Evolutionary conservation across 2,329 filamentous ascomycete species (phyloP), one percentile per base, ranked within the genome.

Genomic region (Orbilia ellipsospora): DNA sequence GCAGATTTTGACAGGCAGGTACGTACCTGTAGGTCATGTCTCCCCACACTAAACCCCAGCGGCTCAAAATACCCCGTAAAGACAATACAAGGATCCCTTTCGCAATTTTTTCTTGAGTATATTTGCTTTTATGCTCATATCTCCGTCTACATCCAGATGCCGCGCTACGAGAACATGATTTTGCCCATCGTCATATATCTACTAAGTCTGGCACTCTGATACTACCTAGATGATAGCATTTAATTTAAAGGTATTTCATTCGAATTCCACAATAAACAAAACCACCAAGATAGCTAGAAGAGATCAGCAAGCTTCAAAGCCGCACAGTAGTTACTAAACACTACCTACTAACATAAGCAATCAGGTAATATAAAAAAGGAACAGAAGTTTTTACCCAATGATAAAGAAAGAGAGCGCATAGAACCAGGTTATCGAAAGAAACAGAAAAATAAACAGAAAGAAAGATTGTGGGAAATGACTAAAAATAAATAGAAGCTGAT

Each of bases 361-460:
- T 10, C 20, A 59, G 31, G 28, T 59, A 59, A 7, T 16, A 36
- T 18, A 59, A 59, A 42, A 59, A 16, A 59, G 10, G 42, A 18
- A 42, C 15, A 48, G 23, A 48, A 28, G 57, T 42, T 59, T 60
- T 64, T 60, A 61, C 57, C 51, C 57, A 52, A 48, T 28, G 8
- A 61, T 42, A 54, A 60, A 8, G 13, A 59, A 59, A 59, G 44
- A 59, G n/a, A 42, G 23, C 23, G 23, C 23, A 23, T 23, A 23
- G 23, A 23, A 23, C 23, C 23, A 23, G 23, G 23, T 23, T 23
- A 23, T 23, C 23, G 23, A 23, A 23, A 56, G 20, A 36, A 48
- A 69, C 50, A 50, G n/a, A 7, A 54, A 63, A 52, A 57, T 31
- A 40, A 64, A 31, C 26, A 26, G 51, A 42, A 55, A 36, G 51